Percentiles rank a stretch among this genome's conserved stretches.
Conservation (phyloP, 352 stramenopile genomes). For the Pythium scleroteichum region DNA sequence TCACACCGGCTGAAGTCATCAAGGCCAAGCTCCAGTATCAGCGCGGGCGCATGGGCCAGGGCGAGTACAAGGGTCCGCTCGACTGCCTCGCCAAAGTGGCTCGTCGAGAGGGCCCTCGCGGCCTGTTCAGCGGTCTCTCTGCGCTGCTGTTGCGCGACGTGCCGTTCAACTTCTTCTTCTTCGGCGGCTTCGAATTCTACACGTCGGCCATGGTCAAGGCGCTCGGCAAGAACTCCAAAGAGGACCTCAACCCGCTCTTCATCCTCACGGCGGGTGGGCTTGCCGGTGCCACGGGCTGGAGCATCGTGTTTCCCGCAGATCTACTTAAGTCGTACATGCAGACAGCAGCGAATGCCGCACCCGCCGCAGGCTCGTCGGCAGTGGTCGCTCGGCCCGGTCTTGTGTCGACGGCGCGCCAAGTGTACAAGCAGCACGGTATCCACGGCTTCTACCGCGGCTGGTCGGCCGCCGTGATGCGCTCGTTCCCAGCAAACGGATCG, state of each 20-base stretch:
- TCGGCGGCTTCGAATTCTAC: constrained; percentile 80
- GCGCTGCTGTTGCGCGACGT: constrained; percentile 85
- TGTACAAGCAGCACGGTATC: constrained; percentile 73
- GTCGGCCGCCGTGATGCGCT: constrained; percentile 78
- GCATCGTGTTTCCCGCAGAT: constrained; percentile 84
- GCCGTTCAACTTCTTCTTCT: constrained; percentile 92
- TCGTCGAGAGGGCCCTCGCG: constrained; percentile 56
- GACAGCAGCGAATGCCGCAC: constrained; percentile 29
- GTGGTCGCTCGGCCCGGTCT: constrained; percentile 32
- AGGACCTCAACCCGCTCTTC: constrained; percentile 66
- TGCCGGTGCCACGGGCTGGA: constrained; percentile 80
- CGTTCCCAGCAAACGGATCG: constrained; percentile 88
- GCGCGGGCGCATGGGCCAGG: constrained; percentile 58
- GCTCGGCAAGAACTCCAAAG: constrained; percentile 61
- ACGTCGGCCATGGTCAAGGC: constrained; percentile 50
- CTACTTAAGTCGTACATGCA: constrained; percentile 88
- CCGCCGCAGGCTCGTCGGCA: not conserved
- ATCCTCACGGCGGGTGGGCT: constrained; percentile 80
- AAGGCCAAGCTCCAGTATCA: constrained; percentile 87
- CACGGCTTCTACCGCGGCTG: constrained; percentile 85
- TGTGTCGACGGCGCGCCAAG: constrained; percentile 44
- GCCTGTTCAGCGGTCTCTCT: constrained; percentile 81
- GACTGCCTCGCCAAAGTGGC: constrained; percentile 73
- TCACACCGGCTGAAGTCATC: constrained; percentile 85
- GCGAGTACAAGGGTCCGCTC: constrained; percentile 63